Conservation (phyloP, 2,329 filamentous ascomycete species). For the Metarhizium rileyi region DNA sequence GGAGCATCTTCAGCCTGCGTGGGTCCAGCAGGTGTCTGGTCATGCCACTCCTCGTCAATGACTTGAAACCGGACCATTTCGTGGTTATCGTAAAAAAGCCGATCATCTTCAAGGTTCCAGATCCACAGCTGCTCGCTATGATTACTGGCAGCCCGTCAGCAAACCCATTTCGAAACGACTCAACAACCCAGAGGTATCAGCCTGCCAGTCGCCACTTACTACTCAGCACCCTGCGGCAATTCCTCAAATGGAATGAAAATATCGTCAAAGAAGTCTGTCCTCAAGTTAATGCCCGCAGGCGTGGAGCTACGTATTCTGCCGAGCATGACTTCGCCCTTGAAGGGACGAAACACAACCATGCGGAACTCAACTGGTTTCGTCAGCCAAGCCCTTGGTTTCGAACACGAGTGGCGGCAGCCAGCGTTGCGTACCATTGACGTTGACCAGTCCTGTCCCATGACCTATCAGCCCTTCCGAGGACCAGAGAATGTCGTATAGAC, state of each 20-base stretch:
- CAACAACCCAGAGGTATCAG: background rate
- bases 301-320: conserved; percentile 72
- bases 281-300: conserved; percentile 64
- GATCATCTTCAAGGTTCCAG: conserved; percentile 65
- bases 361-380: conserved; percentile 69
- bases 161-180: background rate
- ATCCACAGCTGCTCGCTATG: conserved; percentile 72
- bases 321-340: conserved; percentile 85
- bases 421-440: conserved; percentile 66
- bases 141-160: conserved; percentile 37
- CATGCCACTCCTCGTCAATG: conserved; percentile 82
- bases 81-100: conserved; percentile 80
- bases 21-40: conserved; percentile 67
- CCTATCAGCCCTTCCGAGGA: conserved; percentile 90
- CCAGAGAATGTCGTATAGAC: conserved; percentile 82
- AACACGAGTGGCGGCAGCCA: background rate
- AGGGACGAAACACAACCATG: conserved; percentile 86
- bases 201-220: conserved; percentile 39
- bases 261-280: conserved; percentile 89
- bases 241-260: conserved; percentile 70
- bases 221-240: conserved; percentile 66
- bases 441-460: conserved; percentile 83
- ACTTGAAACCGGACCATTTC: conserved; percentile 83
- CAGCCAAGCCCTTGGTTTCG: background rate
- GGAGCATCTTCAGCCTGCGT: conserved; percentile 49